Evolutionary conservation across 768 basidiomycete genomes (phyloP).

Genomic region (Leccinum sublutescens): DNA sequence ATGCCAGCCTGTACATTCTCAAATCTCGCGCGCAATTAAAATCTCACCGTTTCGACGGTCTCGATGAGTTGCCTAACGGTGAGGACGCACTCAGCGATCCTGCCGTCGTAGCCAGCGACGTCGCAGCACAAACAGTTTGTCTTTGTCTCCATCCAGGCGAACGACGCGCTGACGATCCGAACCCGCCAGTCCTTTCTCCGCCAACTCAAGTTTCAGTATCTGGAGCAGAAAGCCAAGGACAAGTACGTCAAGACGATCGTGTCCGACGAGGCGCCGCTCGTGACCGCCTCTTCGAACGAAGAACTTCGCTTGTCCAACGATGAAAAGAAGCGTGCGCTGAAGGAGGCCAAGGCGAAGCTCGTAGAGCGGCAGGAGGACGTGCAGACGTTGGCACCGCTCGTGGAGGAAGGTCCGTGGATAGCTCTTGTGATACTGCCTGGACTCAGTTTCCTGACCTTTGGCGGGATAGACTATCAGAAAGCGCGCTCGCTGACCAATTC

Average conservation of each 20-base stretch:
- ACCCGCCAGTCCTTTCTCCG: slow-evolving; percentile 61
- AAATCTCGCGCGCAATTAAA: slow-evolving; percentile 22
- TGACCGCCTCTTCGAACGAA: slow-evolving; percentile 79
- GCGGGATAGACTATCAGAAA: slow-evolving; percentile 53
- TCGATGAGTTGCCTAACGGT: slow-evolving; percentile 25
- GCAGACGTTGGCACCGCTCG: slow-evolving; percentile 58
- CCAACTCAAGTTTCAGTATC: slow-evolving; percentile 85
- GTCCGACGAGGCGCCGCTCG: slow-evolving; percentile 79
- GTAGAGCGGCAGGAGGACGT: slow-evolving; percentile 63
- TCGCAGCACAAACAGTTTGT: slow-evolving; percentile 61
- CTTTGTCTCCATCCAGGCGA: neutral
- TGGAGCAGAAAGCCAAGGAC: slow-evolving; percentile 89
- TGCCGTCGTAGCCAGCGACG: slow-evolving; percentile 53
- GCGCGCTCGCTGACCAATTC: slow-evolving; percentile 51
- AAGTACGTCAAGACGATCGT: slow-evolving; percentile 86
- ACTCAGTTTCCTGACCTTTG: neutral
- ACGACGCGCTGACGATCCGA: slow-evolving; percentile 4
- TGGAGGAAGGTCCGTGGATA: slow-evolving; percentile 58
- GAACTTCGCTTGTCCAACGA: slow-evolving; percentile 58
- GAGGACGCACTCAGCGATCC: slow-evolving; percentile 47
- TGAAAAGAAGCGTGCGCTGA: slow-evolving; percentile 67
- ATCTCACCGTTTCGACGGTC: slow-evolving; percentile 28
- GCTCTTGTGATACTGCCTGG: too few species aligned
- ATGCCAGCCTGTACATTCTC: slow-evolving; percentile 23
- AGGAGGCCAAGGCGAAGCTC: slow-evolving; percentile 60